phyloP scores from a whole-genome alignment of 139 green algal genomes.

The Chlorella sp. region DNA sequence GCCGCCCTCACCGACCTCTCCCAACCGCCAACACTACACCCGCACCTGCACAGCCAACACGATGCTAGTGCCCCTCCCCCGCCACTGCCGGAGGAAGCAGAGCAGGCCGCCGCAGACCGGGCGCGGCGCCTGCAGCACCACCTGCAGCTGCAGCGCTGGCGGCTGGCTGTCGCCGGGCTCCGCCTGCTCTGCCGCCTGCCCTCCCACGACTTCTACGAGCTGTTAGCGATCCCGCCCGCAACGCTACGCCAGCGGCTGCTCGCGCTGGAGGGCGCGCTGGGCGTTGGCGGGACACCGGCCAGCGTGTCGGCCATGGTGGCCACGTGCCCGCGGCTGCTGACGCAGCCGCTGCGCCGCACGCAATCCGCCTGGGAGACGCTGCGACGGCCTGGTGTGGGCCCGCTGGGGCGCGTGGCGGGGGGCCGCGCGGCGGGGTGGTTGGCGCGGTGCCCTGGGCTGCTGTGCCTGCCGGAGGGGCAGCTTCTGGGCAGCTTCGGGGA shows the following conservation, averaged over 20 bases:
- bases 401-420: neutral
- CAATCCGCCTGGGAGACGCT: neutral
- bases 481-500: too few relatives aligned
- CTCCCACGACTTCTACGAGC: neutral
- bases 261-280: neutral
- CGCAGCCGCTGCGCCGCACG: neutral
- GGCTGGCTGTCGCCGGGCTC: too few relatives aligned
- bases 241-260: neutral
- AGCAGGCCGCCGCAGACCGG: too few relatives aligned
- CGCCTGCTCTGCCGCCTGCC: neutral
- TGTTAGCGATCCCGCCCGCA: neutral
- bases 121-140: too few relatives aligned
- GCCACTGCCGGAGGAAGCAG: too few relatives aligned
- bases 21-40: too few relatives aligned
- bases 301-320: neutral
- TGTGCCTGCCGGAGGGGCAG: neutral
- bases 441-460: neutral
- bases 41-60: too few relatives aligned
- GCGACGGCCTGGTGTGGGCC: too few relatives aligned
- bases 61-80: too few relatives aligned
- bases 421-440: neutral
- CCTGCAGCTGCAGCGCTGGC: too few relatives aligned
- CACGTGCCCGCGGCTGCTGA: neutral
- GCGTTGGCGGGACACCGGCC: neutral
- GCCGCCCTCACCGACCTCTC: too few relatives aligned